A percentile compares a stretch with the other conserved stretches of the same genome.
Evolutionary conservation across 1,284 basidiomycete species (phyloP).

Genomic region (Irpex sp.): DNA sequence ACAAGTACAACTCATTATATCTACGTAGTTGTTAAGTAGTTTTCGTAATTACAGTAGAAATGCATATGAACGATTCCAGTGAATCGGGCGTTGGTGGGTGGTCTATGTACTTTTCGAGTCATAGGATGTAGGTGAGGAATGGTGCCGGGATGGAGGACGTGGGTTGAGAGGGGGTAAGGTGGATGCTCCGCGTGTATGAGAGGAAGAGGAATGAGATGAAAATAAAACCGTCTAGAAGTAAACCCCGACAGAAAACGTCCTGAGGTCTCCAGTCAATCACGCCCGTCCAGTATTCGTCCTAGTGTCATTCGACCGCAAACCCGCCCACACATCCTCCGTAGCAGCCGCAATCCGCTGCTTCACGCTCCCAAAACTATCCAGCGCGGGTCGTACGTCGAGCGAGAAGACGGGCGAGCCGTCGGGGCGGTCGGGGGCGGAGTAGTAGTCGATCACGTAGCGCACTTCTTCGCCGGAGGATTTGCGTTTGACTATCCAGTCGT

Average conservation of each 20-base stretch:
- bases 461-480: conserved; percentile 69
- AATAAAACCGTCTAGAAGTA: no score
- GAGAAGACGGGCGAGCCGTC: conserved; percentile 90
- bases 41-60: not conserved
- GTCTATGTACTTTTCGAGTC: not conserved
- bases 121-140: no score
- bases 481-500: conserved; percentile 93
- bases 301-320: not conserved
- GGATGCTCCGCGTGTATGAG: no score
- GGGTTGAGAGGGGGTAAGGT: no score
- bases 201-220: no score
- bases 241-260: not conserved
- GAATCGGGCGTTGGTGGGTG: no score
- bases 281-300: not conserved
- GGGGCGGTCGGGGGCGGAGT: conserved; percentile 78
- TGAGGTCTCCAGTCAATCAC: not conserved
- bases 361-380: conserved; percentile 74
- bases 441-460: conserved; percentile 96
- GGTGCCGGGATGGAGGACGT: no score
- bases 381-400: conserved; percentile 85
- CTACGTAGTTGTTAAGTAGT: not conserved
- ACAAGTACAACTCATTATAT: not conserved
- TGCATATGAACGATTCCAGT: not conserved
- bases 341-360: conserved; percentile 68
- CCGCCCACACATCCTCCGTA: conserved; percentile 64